phyloP scores from a whole-genome alignment of 345 rosid species.

The Dipteronia dyeriana region DNA sequence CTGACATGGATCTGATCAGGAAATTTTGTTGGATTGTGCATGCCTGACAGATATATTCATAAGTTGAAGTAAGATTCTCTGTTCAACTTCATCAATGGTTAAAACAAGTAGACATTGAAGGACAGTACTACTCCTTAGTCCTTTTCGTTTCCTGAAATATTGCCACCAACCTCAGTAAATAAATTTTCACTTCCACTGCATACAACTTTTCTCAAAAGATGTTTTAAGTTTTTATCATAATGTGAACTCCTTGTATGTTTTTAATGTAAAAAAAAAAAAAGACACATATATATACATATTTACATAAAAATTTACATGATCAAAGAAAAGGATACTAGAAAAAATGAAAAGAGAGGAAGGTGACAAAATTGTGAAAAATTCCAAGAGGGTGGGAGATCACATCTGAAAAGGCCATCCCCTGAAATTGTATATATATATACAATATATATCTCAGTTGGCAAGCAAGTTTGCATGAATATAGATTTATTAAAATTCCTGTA shows the following conservation, averaged over 20 bases:
- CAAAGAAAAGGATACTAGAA: too few species aligned
- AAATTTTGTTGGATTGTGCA: background rate
- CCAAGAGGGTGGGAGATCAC: slow-evolving; percentile 14
- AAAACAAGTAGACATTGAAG: background rate
- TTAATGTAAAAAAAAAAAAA: too few species aligned
- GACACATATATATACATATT: too few species aligned
- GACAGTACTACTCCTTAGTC: too few species aligned
- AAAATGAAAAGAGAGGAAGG: too few species aligned
- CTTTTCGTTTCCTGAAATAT: background rate
- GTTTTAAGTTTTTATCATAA: too few species aligned
- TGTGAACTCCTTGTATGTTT: too few species aligned
- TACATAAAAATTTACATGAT: too few species aligned
- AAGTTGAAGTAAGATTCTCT: background rate
- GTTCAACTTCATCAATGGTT: background rate
- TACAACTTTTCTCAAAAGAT: slow-evolving; percentile 11
- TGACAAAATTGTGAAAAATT: slow-evolving; percentile 8
- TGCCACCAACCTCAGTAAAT: background rate
- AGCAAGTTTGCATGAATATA: background rate
- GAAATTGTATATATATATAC: background rate
- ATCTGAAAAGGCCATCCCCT: slow-evolving; percentile 8
- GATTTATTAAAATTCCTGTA: background rate
- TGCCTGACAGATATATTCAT: background rate
- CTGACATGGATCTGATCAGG: background rate
- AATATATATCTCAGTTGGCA: slow-evolving; percentile 10
- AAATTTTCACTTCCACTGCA: background rate